Conservation (phyloP, 2,329 filamentous ascomycete genomes). For the Sporothrix dimorphospora region DNA sequence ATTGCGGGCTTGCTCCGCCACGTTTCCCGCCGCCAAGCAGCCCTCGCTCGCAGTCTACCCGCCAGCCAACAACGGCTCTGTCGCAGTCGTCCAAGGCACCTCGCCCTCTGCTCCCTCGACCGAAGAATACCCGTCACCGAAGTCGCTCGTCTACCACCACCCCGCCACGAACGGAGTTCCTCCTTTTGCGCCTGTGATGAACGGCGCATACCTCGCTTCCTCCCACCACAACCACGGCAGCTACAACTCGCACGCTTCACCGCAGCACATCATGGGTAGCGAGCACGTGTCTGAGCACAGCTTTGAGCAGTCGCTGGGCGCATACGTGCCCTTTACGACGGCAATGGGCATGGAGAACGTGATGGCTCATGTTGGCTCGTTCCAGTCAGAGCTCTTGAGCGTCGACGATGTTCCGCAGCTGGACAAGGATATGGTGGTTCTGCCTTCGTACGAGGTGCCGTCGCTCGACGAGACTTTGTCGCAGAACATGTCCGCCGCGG, state of each 20-base stretch:
- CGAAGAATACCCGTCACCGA: constrained; percentile 36
- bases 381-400: constrained; percentile 32
- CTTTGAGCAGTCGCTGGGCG: constrained; percentile 25
- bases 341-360: constrained; percentile 29
- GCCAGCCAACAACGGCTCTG: background rate
- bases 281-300: constrained; percentile 17
- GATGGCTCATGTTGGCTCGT: constrained; percentile 31
- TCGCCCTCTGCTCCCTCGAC: constrained; percentile 28
- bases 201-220: constrained; percentile 27
- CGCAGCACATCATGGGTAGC: constrained; percentile 11
- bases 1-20: constrained; percentile 44
- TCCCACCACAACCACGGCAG: background rate
- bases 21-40: constrained; percentile 39
- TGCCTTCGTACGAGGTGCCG: constrained; percentile 26
- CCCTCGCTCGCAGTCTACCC: constrained; percentile 19
- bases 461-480: constrained; percentile 19
- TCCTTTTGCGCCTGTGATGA: constrained; percentile 25
- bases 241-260: constrained; percentile 9
- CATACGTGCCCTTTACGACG: constrained; percentile 27
- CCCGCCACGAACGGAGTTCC: background rate
- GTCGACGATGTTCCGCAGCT: constrained; percentile 24
- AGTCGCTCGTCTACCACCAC: constrained; percentile 33
- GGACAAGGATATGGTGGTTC: constrained; percentile 22
- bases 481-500: constrained; percentile 35
- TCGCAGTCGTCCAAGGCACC: constrained; percentile 1